These are phyloP conservation scores for Nicotiana paniculata DNA, from an alignment of 257 asterid genomes.

Conservation along the genomic window DNA sequence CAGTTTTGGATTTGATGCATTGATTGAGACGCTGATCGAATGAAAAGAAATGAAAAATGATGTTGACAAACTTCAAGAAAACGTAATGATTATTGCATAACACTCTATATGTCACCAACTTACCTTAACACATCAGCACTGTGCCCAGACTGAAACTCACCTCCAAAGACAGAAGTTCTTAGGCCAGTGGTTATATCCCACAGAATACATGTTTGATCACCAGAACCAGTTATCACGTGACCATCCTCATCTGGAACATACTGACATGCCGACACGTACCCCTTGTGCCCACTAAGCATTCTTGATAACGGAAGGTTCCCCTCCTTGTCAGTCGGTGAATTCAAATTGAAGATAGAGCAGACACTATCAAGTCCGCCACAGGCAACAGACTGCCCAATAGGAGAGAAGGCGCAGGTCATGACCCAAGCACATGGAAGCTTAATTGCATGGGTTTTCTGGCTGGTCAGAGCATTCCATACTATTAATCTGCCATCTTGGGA, in stretches of 20 bases:
- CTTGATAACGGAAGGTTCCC: constrained; percentile 77
- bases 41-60: not conserved
- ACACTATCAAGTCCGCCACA: constrained; percentile 97
- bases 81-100: not conserved
- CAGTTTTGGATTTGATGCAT: constrained; percentile 68
- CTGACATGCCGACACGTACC: constrained; percentile 92
- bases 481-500: constrained; percentile 97
- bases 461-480: constrained; percentile 98
- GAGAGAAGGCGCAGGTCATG: constrained; percentile 97
- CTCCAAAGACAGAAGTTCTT: constrained; percentile 90
- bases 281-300: constrained; percentile 90
- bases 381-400: constrained; percentile 87
- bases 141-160: constrained; percentile 97
- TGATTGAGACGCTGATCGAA: constrained; percentile 74
- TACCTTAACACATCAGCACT: constrained; percentile 83
- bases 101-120: not conserved
- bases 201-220: constrained; percentile 89
- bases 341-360: constrained; percentile 85
- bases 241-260: constrained; percentile 91
- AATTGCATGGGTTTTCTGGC: constrained; percentile 94
- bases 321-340: constrained; percentile 73
- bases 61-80: not conserved
- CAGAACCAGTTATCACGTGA: constrained; percentile 86
- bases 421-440: constrained; percentile 98
- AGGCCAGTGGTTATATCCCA: constrained; percentile 99